Evolutionary conservation across 1,139 yeast genomes (phyloP).

Genomic region (Starmera stellimalicola): DNA sequence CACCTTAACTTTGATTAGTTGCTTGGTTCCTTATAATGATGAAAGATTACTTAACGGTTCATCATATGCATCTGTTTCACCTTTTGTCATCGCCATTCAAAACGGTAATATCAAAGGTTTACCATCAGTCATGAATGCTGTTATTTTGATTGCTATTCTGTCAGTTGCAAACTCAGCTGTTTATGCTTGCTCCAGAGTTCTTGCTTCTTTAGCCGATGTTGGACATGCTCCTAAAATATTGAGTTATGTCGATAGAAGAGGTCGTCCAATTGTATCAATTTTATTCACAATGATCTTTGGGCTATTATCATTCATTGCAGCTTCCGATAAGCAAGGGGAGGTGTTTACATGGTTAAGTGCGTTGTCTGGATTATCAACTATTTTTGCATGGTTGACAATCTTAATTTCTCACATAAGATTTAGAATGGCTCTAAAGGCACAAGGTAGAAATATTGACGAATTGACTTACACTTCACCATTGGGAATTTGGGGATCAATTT

Average conservation of each 20-base stretch:
- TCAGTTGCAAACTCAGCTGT: slow-evolving; percentile 65
- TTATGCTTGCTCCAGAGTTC: slow-evolving; percentile 56
- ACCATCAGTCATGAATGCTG: slow-evolving; percentile 42
- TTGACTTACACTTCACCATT: slow-evolving; percentile 45
- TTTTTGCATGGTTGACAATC: slow-evolving; percentile 61
- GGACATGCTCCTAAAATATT: slow-evolving; percentile 53
- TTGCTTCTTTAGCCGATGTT: slow-evolving; percentile 56
- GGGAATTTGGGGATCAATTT: slow-evolving; percentile 44
- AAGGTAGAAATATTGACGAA: slow-evolving; percentile 43
- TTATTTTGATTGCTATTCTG: slow-evolving; percentile 48
- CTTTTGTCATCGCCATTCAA: slow-evolving; percentile 41
- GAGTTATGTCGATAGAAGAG: slow-evolving; percentile 51
- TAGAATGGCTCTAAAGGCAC: slow-evolving; percentile 46
- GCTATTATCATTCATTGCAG: slow-evolving; percentile 51
- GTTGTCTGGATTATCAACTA: slow-evolving; percentile 54
- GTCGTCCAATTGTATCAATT: slow-evolving; percentile 57
- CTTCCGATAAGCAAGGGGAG: slow-evolving; percentile 45
- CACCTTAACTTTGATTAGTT: slow-evolving; percentile 52
- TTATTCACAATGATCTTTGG: slow-evolving; percentile 43
- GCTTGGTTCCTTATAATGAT: slow-evolving; percentile 59
- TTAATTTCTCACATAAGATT: slow-evolving; percentile 52
- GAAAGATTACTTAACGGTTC: slow-evolving; percentile 36
- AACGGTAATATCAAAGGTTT: slow-evolving; percentile 38
- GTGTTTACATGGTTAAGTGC: slow-evolving; percentile 63
- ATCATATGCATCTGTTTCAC: slow-evolving; percentile 44